Percentiles rank a stretch among this genome's conserved stretches.
These are phyloP conservation scores for Spencermartinsiella ligniputridi DNA, from an alignment of 1,139 yeast species.

Conservation along the genomic window DNA sequence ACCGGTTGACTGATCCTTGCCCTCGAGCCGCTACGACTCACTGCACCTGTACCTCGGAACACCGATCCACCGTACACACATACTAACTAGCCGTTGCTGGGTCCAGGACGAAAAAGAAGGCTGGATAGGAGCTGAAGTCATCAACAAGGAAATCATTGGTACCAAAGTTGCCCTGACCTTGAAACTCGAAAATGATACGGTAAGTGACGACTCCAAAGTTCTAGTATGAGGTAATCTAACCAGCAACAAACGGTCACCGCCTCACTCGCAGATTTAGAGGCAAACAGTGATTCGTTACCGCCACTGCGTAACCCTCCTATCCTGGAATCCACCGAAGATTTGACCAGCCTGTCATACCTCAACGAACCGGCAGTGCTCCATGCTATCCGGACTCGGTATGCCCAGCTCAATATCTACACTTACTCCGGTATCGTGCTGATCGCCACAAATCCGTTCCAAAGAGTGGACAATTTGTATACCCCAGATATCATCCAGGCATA, in stretches of 20 bases:
- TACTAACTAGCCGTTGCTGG: slow-evolving; percentile 66
- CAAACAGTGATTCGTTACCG: slow-evolving; percentile 45
- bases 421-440: slow-evolving; percentile 95
- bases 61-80: too few relatives aligned
- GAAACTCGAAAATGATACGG: slow-evolving; percentile 53
- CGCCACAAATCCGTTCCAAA: slow-evolving; percentile 94
- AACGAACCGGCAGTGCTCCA: slow-evolving; percentile 94
- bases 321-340: slow-evolving; percentile 90
- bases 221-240: not conserved
- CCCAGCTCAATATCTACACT: slow-evolving; percentile 86
- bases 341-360: slow-evolving; percentile 84
- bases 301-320: slow-evolving; percentile 91
- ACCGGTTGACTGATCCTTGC: too few relatives aligned
- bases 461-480: slow-evolving; percentile 85
- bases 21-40: not conserved
- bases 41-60: not conserved
- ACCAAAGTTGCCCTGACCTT: slow-evolving; percentile 54
- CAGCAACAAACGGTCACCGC: slow-evolving; percentile 27
- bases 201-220: too few relatives aligned
- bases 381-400: slow-evolving; percentile 85
- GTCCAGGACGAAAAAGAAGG: slow-evolving; percentile 83
- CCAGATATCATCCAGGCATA: slow-evolving; percentile 91
- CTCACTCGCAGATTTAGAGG: slow-evolving; percentile 43
- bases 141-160: slow-evolving; percentile 46
- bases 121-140: slow-evolving; percentile 86